Percentiles rank a stretch among this genome's conserved stretches.
Conservation (phyloP, 2,329 filamentous ascomycete genomes). For the Xylariomycetidae sp. region DNA sequence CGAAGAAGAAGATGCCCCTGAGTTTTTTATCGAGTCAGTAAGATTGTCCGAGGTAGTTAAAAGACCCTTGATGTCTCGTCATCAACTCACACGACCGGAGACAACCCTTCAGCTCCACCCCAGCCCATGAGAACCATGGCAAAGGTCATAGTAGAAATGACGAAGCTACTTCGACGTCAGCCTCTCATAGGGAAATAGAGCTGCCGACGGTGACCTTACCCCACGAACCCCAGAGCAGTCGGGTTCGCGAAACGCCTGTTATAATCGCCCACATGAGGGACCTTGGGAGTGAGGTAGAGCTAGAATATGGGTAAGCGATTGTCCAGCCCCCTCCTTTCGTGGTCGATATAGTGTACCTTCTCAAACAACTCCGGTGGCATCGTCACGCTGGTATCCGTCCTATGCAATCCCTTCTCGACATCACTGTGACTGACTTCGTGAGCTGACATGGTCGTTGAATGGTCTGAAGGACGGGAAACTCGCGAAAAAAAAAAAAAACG, state of each 20-base stretch:
- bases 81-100: constrained; percentile 27
- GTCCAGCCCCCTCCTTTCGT: too few species aligned
- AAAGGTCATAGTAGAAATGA: constrained; percentile 33
- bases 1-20: constrained; percentile 34
- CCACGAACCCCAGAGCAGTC: constrained; percentile 32
- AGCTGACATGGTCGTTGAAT: too few species aligned
- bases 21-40: too few species aligned
- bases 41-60: neutral
- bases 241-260: constrained; percentile 34
- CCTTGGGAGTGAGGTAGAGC: constrained; percentile 35
- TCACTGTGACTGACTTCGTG: too few species aligned
- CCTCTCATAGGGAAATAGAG: too few species aligned
- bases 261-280: constrained; percentile 30
- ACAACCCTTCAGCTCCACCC: constrained; percentile 28
- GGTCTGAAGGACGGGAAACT: too few species aligned
- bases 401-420: constrained; percentile 30
- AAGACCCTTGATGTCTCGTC: neutral
- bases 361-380: constrained; percentile 36
- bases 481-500: too few species aligned
- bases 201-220: constrained; percentile 19
- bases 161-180: too few species aligned
- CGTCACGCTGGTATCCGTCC: constrained; percentile 29
- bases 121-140: constrained; percentile 33
- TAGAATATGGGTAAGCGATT: constrained; percentile 10
- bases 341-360: too few species aligned